phyloP scores from a whole-genome alignment of 2,329 filamentous ascomycete genomes.

The Mollisiaceae sp. region DNA sequence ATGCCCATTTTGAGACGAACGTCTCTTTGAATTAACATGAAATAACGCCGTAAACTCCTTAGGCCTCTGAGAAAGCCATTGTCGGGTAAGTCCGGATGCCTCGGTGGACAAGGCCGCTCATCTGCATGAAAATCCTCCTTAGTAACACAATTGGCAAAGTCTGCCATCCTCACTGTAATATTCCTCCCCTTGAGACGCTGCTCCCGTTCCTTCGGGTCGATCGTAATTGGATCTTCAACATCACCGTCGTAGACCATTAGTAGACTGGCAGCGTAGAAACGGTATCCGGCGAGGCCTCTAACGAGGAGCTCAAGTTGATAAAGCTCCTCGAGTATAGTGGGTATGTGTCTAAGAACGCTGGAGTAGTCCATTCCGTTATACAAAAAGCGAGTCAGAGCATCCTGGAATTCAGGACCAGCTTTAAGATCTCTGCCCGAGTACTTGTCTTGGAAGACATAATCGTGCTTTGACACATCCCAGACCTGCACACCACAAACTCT shows the following conservation, averaged over 20 bases:
- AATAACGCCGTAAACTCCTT: slow-evolving; percentile 79
- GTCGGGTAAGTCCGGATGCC: slow-evolving; percentile 80
- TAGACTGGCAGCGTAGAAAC: slow-evolving; percentile 93
- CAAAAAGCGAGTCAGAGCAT: slow-evolving; percentile 85
- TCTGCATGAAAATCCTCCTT: slow-evolving; percentile 71
- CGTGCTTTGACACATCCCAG: slow-evolving; percentile 84
- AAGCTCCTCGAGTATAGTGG: slow-evolving; percentile 83
- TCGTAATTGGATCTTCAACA: slow-evolving; percentile 57
- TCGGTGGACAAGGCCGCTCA: slow-evolving; percentile 75
- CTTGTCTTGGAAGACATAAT: slow-evolving; percentile 96
- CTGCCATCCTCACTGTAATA: slow-evolving; percentile 95
- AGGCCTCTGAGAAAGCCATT: slow-evolving; percentile 88
- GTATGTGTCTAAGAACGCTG: slow-evolving; percentile 86
- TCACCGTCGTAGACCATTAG: slow-evolving; percentile 97
- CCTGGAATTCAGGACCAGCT: slow-evolving; percentile 86
- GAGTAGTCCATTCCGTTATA: slow-evolving; percentile 85
- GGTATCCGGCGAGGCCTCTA: slow-evolving; percentile 77
- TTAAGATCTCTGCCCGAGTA: slow-evolving; percentile 92
- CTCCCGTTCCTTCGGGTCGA: slow-evolving; percentile 49
- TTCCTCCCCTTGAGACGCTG: slow-evolving; percentile 47
- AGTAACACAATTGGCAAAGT: slow-evolving; percentile 97
- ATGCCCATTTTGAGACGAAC: slow-evolving; percentile 48
- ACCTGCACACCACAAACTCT: slow-evolving; percentile 95
- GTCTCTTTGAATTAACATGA: slow-evolving; percentile 85
- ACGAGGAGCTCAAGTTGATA: slow-evolving; percentile 84